Base-by-base conservation (phyloP, 345 rosid genomes). In the Raphanus raphanistrum region DNA sequence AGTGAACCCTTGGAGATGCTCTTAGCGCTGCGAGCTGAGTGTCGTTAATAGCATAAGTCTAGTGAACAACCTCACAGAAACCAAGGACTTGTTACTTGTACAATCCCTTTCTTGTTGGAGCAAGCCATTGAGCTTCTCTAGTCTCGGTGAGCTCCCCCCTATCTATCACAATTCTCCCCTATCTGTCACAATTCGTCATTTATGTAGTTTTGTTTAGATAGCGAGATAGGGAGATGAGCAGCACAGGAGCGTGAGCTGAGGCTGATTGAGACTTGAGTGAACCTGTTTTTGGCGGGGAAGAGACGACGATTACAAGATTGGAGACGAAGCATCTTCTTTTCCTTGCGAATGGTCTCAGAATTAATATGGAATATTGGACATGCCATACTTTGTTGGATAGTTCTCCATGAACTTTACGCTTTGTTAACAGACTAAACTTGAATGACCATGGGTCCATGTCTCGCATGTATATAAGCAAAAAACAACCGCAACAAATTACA, bases 61-160 rank as follows among this genome's bases (percentile, higher is more conserved):
- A 33, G 63, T 68, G 11, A 17, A 75, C 10, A 86, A 94, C 98
- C 97, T 95, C 98, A 72, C 98, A 90, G 83, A 92, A 92, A 76
- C 21, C 21, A 21, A 21, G 21, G 21, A 21, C 21, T 21, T 21
- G 21, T 21, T 21, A 21, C 21, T 21, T 21, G 21, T 21, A 21
- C 21, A 21, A 21, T 21, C 73, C 89, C 88, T 84, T 86, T 92
- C 87, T 88, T 95, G 66, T 95, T 88, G 96, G 70, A 92, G 84
- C 61, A 86, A 95, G 84, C 92, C 94, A 75, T 95, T 90, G 72
- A 89, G 97, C 69, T 95, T 87, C 13, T 86, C 84, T 29, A 95
- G 80, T 86, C 86, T 89, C 2, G 94, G 93, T 69, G 97, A 92
- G 59, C 98, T 4, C 86, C 92, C 99, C 63, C 93, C 93, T 76